These are phyloP conservation scores for Russula sp. DNA, from an alignment of 768 basidiomycete species.

Conservation along the genomic window DNA sequence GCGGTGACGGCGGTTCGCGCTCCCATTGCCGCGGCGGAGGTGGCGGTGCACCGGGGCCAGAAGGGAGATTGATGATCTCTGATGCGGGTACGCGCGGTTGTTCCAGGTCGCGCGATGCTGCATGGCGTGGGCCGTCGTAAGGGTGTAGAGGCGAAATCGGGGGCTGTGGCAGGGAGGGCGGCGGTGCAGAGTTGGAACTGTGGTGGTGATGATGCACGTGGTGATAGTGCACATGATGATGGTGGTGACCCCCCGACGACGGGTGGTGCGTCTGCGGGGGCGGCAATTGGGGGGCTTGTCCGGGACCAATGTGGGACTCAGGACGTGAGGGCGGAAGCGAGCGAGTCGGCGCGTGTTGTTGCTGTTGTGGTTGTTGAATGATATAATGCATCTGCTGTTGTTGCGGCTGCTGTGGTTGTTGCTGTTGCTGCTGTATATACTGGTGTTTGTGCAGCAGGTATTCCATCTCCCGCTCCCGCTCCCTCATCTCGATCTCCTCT, in stretches of 20 bases:
- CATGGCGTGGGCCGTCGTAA: conserved; percentile 11
- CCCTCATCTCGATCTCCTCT: conserved; percentile 20
- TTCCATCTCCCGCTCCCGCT: conserved; percentile 25
- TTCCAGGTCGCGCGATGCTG: conserved; percentile 14
- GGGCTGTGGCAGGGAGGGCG: conserved; percentile 13
- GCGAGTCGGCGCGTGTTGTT: conserved; percentile 3
- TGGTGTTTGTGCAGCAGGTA: conserved; percentile 23
- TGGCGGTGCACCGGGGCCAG: background rate
- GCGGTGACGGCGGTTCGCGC: conserved; percentile 19
- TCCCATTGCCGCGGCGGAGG: conserved; percentile 17
- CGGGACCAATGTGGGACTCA: conserved; percentile 18
- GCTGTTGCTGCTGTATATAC: conserved; percentile 20
- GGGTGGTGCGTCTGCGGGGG: conserved; percentile 19
- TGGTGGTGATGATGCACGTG: conserved; percentile 31
- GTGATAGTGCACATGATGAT: conserved; percentile 31
- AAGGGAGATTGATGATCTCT: conserved; percentile 17
- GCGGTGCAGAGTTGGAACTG: conserved; percentile 18
- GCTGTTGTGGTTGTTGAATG: conserved; percentile 22
- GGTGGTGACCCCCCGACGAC: conserved; percentile 17
- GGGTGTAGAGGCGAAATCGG: conserved; percentile 22
- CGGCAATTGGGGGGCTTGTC: conserved; percentile 13
- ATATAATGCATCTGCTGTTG: conserved; percentile 9
- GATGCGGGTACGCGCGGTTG: conserved; percentile 10
- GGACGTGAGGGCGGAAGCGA: conserved; percentile 9
- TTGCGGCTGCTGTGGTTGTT: conserved; percentile 15